phyloP scores from a whole-genome alignment of 2,329 filamentous ascomycete species.

The Ceratocystis diversiconidia region DNA sequence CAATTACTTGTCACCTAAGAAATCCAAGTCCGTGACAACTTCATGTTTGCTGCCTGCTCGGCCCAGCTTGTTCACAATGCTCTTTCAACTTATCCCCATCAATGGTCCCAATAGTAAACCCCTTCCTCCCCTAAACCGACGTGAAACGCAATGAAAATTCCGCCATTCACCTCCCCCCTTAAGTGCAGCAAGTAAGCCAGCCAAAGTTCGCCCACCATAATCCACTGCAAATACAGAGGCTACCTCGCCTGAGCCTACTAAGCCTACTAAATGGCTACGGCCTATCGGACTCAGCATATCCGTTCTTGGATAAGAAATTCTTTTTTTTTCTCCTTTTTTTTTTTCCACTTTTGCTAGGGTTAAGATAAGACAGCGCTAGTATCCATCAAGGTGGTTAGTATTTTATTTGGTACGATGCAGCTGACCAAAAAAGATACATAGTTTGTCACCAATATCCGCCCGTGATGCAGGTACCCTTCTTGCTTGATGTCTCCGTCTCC shows the following conservation, averaged over 20 bases:
- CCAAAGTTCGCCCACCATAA: neutral
- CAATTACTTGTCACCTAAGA: no score
- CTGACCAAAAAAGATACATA: neutral
- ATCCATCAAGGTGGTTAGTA: neutral
- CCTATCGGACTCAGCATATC: neutral
- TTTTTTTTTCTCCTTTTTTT: neutral
- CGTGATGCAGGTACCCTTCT: neutral
- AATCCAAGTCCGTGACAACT: no score
- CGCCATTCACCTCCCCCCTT: neutral
- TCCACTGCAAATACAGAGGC: neutral
- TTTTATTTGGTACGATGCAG: neutral
- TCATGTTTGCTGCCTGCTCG: no score
- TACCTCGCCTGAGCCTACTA: neutral
- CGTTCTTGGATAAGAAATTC: neutral
- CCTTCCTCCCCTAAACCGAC: no score
- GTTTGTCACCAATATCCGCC: neutral
- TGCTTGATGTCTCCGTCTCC: neutral
- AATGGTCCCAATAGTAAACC: no score
- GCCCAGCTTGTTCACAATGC: no score
- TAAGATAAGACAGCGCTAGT: neutral
- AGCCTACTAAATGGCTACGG: neutral
- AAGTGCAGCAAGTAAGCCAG: neutral
- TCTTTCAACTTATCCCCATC: no score
- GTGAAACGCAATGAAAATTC: no score
- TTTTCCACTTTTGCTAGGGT: neutral